Percentiles rank a stretch among this genome's conserved stretches.
Evolutionary conservation across 768 basidiomycete genomes (phyloP).

Genomic region (Pholiota conissans): DNA sequence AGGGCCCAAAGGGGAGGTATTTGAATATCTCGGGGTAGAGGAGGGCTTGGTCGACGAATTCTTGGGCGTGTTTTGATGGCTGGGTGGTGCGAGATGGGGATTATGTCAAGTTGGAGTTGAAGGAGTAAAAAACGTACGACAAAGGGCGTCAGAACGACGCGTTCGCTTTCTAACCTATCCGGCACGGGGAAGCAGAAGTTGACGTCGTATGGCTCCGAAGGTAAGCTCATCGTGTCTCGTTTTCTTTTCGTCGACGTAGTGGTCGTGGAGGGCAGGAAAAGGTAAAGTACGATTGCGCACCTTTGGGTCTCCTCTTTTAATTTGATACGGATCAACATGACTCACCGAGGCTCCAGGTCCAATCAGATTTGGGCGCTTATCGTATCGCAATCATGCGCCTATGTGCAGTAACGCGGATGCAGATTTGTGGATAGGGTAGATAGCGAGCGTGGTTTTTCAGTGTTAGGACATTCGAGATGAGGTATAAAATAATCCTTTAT

Average conservation of each 20-base stretch:
- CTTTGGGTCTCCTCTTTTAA: too few relatives aligned
- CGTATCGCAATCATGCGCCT: too few relatives aligned
- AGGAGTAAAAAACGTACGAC: slow-evolving; percentile 34
- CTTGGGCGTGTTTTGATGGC: slow-evolving; percentile 45
- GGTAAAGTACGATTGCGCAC: neutral
- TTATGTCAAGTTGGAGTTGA: neutral
- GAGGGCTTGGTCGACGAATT: slow-evolving; percentile 34
- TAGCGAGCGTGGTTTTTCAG: too few relatives aligned
- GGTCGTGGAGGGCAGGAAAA: neutral
- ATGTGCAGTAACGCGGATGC: too few relatives aligned
- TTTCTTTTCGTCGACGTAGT: neutral
- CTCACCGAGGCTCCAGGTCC: neutral
- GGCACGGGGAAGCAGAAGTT: slow-evolving; percentile 55
- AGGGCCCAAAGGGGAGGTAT: slow-evolving; percentile 55
- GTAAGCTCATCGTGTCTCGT: neutral
- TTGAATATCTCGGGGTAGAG: slow-evolving; percentile 41
- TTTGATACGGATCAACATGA: neutral
- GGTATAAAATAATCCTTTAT: too few relatives aligned
- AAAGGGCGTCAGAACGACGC: slow-evolving; percentile 52
- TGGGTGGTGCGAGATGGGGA: slow-evolving; percentile 15
- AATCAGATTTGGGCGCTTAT: neutral
- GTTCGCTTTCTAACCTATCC: slow-evolving; percentile 41
- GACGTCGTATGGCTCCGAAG: slow-evolving; percentile 29
- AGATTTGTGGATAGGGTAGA: too few relatives aligned
- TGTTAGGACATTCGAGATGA: too few relatives aligned